A percentile compares a stretch with the other conserved stretches of the same genome.
These are phyloP conservation scores for Aspergillus sp. DNA, from an alignment of 2,329 filamentous ascomycete species.

Conservation along the genomic window DNA sequence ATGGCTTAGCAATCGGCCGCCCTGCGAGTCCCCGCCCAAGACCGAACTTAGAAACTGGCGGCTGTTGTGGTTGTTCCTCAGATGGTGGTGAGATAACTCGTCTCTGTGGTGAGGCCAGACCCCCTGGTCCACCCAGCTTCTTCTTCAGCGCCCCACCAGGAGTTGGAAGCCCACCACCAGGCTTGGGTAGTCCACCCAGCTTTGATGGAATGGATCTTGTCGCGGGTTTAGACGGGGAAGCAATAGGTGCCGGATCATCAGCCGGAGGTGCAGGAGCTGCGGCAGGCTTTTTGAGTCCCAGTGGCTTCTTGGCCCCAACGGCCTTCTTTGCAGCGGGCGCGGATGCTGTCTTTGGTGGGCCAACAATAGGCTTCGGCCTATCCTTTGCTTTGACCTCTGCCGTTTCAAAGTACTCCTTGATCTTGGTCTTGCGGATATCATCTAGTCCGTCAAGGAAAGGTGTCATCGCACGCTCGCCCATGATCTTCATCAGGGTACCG, in stretches of 20 bases:
- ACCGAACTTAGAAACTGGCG: slow-evolving; percentile 60
- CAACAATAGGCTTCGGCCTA: slow-evolving; percentile 78
- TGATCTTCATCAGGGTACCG: slow-evolving; percentile 97
- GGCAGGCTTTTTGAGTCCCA: slow-evolving; percentile 54
- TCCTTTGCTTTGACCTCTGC: slow-evolving; percentile 88
- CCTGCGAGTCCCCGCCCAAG: slow-evolving; percentile 79
- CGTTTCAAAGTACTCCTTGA: slow-evolving; percentile 86
- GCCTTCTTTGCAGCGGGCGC: slow-evolving; percentile 61
- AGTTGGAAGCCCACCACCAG: slow-evolving; percentile 46
- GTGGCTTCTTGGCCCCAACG: slow-evolving; percentile 57
- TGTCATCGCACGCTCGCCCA: slow-evolving; percentile 94
- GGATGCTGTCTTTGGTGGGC: slow-evolving; percentile 62
- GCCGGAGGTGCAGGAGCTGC: slow-evolving; percentile 52
- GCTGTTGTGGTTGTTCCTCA: slow-evolving; percentile 49
- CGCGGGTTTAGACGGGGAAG: slow-evolving; percentile 54
- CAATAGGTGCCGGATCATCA: slow-evolving; percentile 58
- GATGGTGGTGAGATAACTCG: slow-evolving; percentile 50
- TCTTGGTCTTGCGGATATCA: slow-evolving; percentile 92
- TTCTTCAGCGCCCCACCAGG: slow-evolving; percentile 51
- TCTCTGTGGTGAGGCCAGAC: slow-evolving; percentile 46
- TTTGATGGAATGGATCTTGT: slow-evolving; percentile 50
- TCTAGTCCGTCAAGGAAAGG: slow-evolving; percentile 89
- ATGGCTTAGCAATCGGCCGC: slow-evolving; percentile 79
- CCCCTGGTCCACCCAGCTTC: slow-evolving; percentile 48
- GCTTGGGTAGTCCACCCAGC: slow-evolving; percentile 48